Evolutionary conservation across 1,284 basidiomycete genomes (phyloP), one percentile per base, ranked within the genome.

Genomic region (Ganoderma lingzhi): DNA sequence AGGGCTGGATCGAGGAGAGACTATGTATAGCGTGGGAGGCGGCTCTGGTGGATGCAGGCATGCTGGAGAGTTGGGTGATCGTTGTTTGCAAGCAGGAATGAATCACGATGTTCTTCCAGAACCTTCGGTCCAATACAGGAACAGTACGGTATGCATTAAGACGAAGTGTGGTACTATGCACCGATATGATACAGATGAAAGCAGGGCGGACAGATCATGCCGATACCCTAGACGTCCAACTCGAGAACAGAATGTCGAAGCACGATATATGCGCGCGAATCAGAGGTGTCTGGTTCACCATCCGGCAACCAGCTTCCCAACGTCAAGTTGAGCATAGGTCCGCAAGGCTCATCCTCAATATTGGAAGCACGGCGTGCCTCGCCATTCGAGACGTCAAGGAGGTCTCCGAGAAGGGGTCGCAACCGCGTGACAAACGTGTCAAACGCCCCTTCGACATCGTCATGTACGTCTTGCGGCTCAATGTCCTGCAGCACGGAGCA

Each of bases 21-120:
- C 79, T 89, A 19, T 77, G 84, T 70, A 67, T 86, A 28, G 80
- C 80, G 32, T 88, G 89, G 82, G 89, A 90, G 75, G 85, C 84
- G 10, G 86, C 82, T 0, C 78, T 89, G 48, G 75, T 89, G 23
- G 77, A 77, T 59, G 81, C 79, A 6, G 78, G 80, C 19, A 70
- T 80, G 71, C 63, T 85, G 62, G 79, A 81, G 65, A 76, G 79
- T 45, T 85, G 84, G 84, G 77, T 75, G 32, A 67, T 80, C 15
- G 70, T 76, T 8, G 80, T 77, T 30, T 61, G 67, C 10, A 75
- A 70, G 55, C 60, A 45, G 12, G 62, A 64, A 28, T 62, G 39
- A 64, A 23, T 1, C 9, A 5, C n/a, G 42, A n/a, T 9, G 9
- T 55, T 19, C 28, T 9, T 15, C 19, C n/a, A 30, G 8, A 14